Base-by-base conservation (phyloP, 495 filamentous ascomycete species). In the Xylaria grammica region DNA sequence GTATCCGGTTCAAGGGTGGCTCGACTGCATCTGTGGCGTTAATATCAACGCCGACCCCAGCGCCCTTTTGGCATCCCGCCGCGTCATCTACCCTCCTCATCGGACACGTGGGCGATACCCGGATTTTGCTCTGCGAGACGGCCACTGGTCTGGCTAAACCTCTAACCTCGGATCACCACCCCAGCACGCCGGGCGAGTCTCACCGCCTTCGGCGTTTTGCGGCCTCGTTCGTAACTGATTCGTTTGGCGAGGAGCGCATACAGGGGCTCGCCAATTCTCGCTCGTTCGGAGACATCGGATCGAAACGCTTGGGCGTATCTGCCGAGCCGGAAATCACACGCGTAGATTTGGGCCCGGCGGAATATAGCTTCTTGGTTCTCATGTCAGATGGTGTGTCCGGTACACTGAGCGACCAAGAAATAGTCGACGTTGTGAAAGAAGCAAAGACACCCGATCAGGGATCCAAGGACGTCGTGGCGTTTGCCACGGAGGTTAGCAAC, bases 211-310 rank as follows among this genome's bases (percentile, higher is more conserved):
- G 93, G 5, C 90, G 94, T 55, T 97, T 91, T 70, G 91, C 92
- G 13, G 81, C 90, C 17, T 91, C 89, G 0, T 94, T 99, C 67
- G 87, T 96, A 24, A 96, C 94, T 0, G 95, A 99, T 74, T 95
- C 92, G 17, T 98, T 98, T 71, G 95, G 95, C 69, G 96, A 99
- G 75, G 96, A 98, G 74, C 92, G 95, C 65, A 93, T 99, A 79
- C 87, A 87, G 56, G 93, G 94, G 0, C 86, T 99, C 0, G 95
- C 95, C 69, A 99, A 99, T 78, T 94, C 91, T 9, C 91, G 95
- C 6, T 84, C 94, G 2, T 97, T 99, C 69, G 95, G 95, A 32
- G 95, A 98, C 77, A 90, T 97, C 69, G 85, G 84, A 56, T 90
- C 89, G 38, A 99, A 99, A 75, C 91, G 93, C 49, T 87, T 98